These are phyloP conservation scores for Xylaria palmicola DNA, from an alignment of 495 filamentous ascomycete genomes.

Conservation along the genomic window DNA sequence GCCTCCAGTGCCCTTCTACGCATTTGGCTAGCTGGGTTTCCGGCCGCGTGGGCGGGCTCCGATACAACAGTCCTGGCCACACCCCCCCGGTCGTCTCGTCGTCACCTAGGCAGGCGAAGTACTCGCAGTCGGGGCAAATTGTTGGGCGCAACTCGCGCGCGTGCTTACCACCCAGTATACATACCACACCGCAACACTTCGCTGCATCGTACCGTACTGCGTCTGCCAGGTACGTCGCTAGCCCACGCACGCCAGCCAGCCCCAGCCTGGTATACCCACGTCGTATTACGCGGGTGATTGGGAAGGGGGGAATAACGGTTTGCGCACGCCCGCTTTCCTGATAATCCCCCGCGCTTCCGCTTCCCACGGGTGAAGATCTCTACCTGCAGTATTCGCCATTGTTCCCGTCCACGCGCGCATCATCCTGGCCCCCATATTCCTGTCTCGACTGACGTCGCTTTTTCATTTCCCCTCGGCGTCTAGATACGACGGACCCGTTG, in stretches of 20 bases:
- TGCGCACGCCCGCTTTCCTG: constrained; percentile 29
- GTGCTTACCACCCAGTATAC: constrained; percentile 18
- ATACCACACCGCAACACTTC: constrained; percentile 23
- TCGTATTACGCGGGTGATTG: constrained; percentile 34
- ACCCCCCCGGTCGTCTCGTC: constrained; percentile 11
- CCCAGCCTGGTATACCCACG: constrained; percentile 26
- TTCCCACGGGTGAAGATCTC: constrained; percentile 23
- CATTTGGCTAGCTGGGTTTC: constrained; percentile 11
- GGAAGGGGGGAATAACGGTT: constrained; percentile 30
- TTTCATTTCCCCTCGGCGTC: background rate
- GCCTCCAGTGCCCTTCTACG: background rate
- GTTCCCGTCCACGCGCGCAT: constrained; percentile 25
- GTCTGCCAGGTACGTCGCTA: constrained; percentile 20
- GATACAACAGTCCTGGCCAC: constrained; percentile 11
- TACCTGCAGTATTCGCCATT: constrained; percentile 16
- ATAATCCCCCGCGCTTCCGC: constrained; percentile 31
- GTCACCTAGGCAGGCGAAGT: constrained; percentile 14
- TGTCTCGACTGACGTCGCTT: constrained; percentile 10
- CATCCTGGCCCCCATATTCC: constrained; percentile 10
- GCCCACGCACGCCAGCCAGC: constrained; percentile 22
- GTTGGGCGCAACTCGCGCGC: constrained; percentile 16
- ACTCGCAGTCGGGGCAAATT: constrained; percentile 12
- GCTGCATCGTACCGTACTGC: constrained; percentile 27
- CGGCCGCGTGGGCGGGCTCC: constrained; percentile 14
- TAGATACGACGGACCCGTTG: background rate